A percentile compares a stretch with the other conserved stretches of the same genome.
Evolutionary conservation across 2,329 filamentous ascomycete genomes (phyloP).

Genomic region (Cercospora sp.): DNA sequence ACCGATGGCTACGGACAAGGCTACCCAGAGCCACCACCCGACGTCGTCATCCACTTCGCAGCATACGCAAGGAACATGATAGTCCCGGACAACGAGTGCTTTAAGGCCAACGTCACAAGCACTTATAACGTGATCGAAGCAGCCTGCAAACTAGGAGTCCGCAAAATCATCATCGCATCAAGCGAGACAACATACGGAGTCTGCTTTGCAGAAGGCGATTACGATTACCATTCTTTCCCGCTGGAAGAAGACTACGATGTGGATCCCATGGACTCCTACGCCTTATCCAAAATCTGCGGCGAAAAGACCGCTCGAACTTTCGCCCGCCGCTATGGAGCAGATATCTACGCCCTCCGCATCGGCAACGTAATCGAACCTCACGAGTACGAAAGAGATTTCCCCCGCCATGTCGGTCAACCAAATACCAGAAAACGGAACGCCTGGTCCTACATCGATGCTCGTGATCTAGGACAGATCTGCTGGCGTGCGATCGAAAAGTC

Average conservation of each 20-base stretch:
- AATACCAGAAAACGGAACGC: slow-evolving; percentile 57
- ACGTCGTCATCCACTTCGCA: slow-evolving; percentile 64
- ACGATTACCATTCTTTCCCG: slow-evolving; percentile 59
- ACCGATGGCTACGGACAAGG: slow-evolving; percentile 48
- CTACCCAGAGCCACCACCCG: slow-evolving; percentile 49
- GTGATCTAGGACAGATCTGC: slow-evolving; percentile 64
- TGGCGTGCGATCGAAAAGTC: slow-evolving; percentile 54
- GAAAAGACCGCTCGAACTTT: slow-evolving; percentile 60
- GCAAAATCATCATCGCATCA: slow-evolving; percentile 62
- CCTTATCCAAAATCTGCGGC: slow-evolving; percentile 60
- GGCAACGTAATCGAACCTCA: slow-evolving; percentile 63
- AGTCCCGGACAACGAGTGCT: slow-evolving; percentile 61
- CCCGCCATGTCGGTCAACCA: slow-evolving; percentile 47
- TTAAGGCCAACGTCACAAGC: slow-evolving; percentile 55
- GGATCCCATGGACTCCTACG: slow-evolving; percentile 63
- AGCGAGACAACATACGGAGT: slow-evolving; percentile 63
- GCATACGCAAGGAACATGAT: slow-evolving; percentile 62
- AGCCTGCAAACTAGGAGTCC: slow-evolving; percentile 61
- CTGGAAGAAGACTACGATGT: slow-evolving; percentile 60
- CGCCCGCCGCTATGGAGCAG: slow-evolving; percentile 55
- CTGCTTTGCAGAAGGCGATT: slow-evolving; percentile 60
- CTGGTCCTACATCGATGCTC: slow-evolving; percentile 64
- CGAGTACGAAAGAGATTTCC: slow-evolving; percentile 56
- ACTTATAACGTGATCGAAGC: slow-evolving; percentile 65
- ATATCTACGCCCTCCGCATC: slow-evolving; percentile 60